Percentiles rank a stretch among this genome's conserved stretches.
Conservation (phyloP, 2,329 filamentous ascomycete species). For the Xylaria digitata region DNA sequence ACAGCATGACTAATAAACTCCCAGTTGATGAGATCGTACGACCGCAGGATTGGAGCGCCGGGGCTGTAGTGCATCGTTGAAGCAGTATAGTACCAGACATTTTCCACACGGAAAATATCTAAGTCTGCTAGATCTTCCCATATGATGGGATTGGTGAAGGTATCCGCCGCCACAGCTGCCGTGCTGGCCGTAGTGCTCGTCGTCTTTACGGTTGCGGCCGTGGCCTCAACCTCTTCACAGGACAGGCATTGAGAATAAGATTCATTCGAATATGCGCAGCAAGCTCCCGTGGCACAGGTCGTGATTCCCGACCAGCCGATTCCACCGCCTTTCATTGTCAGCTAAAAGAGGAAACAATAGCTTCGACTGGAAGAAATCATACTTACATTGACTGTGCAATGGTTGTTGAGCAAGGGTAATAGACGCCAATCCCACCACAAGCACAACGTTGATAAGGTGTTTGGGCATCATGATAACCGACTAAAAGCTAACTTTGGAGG, state of each 20-base stretch:
- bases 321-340: too few relatives aligned
- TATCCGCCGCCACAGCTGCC: not conserved
- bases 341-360: too few relatives aligned
- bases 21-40: constrained; percentile 62
- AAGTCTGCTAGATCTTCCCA: constrained; percentile 64
- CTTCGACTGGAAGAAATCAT: too few relatives aligned
- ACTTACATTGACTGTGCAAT: too few relatives aligned
- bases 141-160: constrained; percentile 60
- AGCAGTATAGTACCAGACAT: constrained; percentile 59
- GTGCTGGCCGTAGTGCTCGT: not conserved
- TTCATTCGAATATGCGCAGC: too few relatives aligned
- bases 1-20: constrained; percentile 53
- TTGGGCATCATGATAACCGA: not conserved
- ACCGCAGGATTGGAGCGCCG: constrained; percentile 61
- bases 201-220: not conserved
- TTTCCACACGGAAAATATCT: constrained; percentile 57
- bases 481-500: not conserved
- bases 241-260: too few relatives aligned
- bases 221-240: not conserved
- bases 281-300: too few relatives aligned
- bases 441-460: not conserved
- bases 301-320: too few relatives aligned
- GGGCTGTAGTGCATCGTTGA: constrained; percentile 63
- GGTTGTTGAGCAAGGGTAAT: not conserved
- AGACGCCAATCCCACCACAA: not conserved